Evolutionary conservation across 1,284 basidiomycete genomes (phyloP), one percentile per base, ranked within the genome.

Genomic region (Cryptococcus jaspeensis): DNA sequence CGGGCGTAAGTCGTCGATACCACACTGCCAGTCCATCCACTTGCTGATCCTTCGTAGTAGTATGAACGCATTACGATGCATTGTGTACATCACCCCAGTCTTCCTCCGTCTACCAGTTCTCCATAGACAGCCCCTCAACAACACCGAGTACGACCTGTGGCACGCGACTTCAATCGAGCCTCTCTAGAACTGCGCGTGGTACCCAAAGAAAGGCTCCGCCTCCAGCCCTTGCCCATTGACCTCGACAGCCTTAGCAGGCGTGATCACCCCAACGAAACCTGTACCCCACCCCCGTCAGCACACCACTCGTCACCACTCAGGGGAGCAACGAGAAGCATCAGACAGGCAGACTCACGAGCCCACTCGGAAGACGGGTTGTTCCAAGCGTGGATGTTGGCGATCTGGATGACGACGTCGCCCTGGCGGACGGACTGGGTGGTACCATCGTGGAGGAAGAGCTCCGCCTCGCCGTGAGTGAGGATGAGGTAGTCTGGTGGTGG

Each of bases 351-450:
- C 60, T 56, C 42, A 59, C 60, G 36, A 23, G 60, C 60, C 51
- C 53, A 55, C 38, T 50, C 13, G 25, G 50, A 37, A n/a, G 50
- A 49, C 8, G 50, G 46, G 22, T 62, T 62, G 46, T 49, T 59
- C 57, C 56, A 59, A 3, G 46, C 39, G 49, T 62, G 60, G 32
- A 58, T 53, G 20, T 62, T 62, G 25, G 51, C 60, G 20, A 55
- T 41, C 44, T 62, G 56, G 13, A 59, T 49, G 6, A 61, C 42
- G 4, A 54, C 18, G 28, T 61, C 60, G 6, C 60, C 60, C 16
- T 49, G 48, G 22, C 28, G 41, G 44, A 60, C 61, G 6, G 22
- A 48, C 39, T 50, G 56, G n/a, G 42, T 59, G 25, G 49, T 53
- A 16, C 61, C 61, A 43, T 62, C 61, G 35, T 59, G 55, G 1